phyloP scores from a whole-genome alignment of 2,329 filamentous ascomycete genomes.

The Trichoderma citrinoviride region DNA sequence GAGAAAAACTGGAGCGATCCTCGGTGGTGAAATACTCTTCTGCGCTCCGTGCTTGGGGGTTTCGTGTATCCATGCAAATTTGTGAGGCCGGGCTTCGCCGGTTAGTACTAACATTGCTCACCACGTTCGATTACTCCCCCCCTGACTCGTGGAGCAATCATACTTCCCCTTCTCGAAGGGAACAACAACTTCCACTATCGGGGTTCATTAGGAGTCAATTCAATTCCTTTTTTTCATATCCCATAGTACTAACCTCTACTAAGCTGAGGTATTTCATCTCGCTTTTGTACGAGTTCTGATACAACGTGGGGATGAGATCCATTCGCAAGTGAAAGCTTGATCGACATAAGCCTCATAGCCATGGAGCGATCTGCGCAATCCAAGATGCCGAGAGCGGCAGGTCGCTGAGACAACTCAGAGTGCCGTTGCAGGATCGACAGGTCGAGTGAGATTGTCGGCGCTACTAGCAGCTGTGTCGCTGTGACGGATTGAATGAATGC shows the following conservation, averaged over 20 bases:
- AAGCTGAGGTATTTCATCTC: no score
- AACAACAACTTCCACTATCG: no score
- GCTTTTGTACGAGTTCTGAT: background rate
- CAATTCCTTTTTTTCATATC: no score
- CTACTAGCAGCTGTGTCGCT: background rate
- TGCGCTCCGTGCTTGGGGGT: background rate
- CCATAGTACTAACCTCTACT: no score
- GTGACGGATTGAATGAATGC: background rate
- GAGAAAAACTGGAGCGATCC: background rate
- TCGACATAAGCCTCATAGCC: constrained; percentile 5
- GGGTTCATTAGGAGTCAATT: no score
- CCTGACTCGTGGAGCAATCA: no score
- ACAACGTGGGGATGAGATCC: background rate
- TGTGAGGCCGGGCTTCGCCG: background rate
- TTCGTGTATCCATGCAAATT: background rate
- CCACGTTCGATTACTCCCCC: no score
- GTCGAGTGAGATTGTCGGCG: background rate
- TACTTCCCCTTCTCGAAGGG: no score
- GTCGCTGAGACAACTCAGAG: background rate
- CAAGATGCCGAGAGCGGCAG: constrained; percentile 5
- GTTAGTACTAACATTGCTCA: background rate
- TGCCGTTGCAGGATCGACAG: background rate
- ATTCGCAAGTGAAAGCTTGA: background rate
- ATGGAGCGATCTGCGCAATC: background rate
- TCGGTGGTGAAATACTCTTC: background rate